Conservation (phyloP, 768 basidiomycete genomes). For the Tricholoma hemisulphureum region DNA sequence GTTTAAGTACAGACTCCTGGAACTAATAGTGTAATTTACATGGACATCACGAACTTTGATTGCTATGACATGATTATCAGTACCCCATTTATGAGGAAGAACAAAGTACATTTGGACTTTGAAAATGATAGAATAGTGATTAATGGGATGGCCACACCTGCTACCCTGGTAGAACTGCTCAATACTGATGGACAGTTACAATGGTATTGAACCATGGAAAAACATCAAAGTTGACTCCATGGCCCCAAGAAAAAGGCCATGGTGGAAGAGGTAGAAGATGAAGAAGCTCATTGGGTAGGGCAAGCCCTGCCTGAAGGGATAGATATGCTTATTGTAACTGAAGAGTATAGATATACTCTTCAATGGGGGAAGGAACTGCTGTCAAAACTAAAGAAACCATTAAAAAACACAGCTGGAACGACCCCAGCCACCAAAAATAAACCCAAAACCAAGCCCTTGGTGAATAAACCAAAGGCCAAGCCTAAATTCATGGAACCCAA, state of each 20-base stretch:
- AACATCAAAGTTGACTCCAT: neutral
- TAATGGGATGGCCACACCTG: slow-evolving; percentile 1
- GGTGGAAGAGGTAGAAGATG: neutral
- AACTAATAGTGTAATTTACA: slow-evolving; percentile 25
- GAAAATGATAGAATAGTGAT: slow-evolving; percentile 10
- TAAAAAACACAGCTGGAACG: neutral
- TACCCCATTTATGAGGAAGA: slow-evolving; percentile 29
- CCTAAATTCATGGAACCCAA: too few relatives aligned
- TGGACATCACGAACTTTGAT: slow-evolving; percentile 37
- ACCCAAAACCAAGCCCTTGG: too few relatives aligned
- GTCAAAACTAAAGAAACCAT: too few relatives aligned
- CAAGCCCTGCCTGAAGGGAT: too few relatives aligned
- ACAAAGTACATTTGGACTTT: slow-evolving; percentile 27
- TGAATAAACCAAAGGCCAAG: too few relatives aligned
- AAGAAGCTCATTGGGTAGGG: too few relatives aligned
- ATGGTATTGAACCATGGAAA: neutral
- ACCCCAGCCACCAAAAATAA: too few relatives aligned
- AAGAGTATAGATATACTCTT: too few relatives aligned
- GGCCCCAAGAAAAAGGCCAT: neutral
- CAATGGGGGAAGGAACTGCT: neutral
- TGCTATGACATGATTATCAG: slow-evolving; percentile 36
- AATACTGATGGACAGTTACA: neutral
- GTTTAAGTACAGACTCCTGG: neutral
- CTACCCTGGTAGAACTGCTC: neutral
- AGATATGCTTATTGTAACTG: too few relatives aligned